Evolutionary conservation across 768 basidiomycete genomes (phyloP).

Genomic region (Panaeolus cyanescens): DNA sequence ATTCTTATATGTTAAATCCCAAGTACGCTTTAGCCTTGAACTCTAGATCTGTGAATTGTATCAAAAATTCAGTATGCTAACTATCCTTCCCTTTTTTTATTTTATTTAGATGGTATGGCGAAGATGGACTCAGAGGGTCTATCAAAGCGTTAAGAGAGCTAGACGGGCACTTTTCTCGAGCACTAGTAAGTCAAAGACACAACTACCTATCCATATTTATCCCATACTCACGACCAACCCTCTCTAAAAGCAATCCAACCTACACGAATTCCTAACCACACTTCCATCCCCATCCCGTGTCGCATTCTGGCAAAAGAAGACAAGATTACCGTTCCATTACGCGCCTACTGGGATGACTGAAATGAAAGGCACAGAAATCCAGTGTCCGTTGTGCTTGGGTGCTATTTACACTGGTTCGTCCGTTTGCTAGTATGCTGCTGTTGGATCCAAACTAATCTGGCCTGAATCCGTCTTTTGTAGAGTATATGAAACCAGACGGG

Average conservation of each 20-base stretch:
- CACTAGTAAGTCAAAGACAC: slow-evolving; percentile 20
- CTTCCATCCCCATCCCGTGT: slow-evolving; percentile 13
- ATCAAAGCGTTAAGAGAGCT: slow-evolving; percentile 17
- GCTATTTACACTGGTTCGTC: slow-evolving; percentile 27
- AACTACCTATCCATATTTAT: not conserved
- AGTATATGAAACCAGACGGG: slow-evolving; percentile 19
- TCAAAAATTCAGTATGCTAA: not conserved
- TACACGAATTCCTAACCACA: slow-evolving; percentile 8
- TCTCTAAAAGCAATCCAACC: not conserved
- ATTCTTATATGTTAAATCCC: slow-evolving; percentile 36
- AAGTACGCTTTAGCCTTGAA: slow-evolving; percentile 19
- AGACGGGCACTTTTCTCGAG: slow-evolving; percentile 16
- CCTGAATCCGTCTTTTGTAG: not conserved
- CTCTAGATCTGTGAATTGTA: too few species aligned
- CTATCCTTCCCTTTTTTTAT: not conserved
- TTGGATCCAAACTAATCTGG: not conserved
- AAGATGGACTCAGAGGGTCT: slow-evolving; percentile 21
- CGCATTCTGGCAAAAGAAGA: slow-evolving; percentile 17
- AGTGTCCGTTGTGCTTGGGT: slow-evolving; percentile 29
- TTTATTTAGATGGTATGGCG: slow-evolving; percentile 30
- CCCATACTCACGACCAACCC: not conserved
- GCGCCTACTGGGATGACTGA: not conserved
- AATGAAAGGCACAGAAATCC: slow-evolving; percentile 15
- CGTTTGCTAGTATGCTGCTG: too few species aligned
- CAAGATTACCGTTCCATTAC: slow-evolving; percentile 15